Base-by-base conservation (phyloP, 495 filamentous ascomycete species). In the Amorphotheca resinae region DNA sequence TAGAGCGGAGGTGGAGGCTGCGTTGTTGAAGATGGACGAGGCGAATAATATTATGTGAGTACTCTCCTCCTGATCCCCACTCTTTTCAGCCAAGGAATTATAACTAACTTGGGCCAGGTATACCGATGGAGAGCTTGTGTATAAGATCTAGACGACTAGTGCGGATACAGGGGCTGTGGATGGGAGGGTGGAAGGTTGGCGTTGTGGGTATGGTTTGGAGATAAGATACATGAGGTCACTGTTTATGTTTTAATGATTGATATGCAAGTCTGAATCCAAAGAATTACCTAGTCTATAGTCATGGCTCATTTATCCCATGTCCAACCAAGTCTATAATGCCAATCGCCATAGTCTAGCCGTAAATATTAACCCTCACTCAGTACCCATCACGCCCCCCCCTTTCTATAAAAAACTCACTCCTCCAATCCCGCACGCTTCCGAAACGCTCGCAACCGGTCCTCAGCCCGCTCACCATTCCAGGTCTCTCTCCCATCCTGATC, bases 11-110 rank as follows among this genome's bases (percentile, higher is more conserved):
- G 87, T 84, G 2, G 62, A 82, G 40, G 66, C 73, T 59, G 89
- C 85, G 38, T 59, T 98, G 53, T 69, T 71, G 59, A 73, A 64
- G 55, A 81, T 98, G 84, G 79, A 82, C 45, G 77, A 80, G 33
- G 65, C 69, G 59, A 95, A 95, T 56, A 75, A 84, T 65, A 78
- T 98, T 61, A 96, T 96, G 93, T 94, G 64, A 77, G 84, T 80
- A 16, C 15, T 46, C n/a, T n/a, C n/a, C 25, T 33, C 26, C 21
- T 9, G 11, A 21, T 21, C 22, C 5, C 8, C 15, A 3, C 1
- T 21, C 4, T 38, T 20, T 21, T 38, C 9, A n/a, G n/a, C n/a
- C n/a, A n/a, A n/a, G n/a, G 18, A 2, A 9, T 16, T 21, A 9
- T 38, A 4, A 2, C 21, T 22, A 20, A 21, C 12, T 21, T 32